Evolutionary conservation across 2,329 filamentous ascomycete species (phyloP).

Genomic region (Botrytis tulipae): DNA sequence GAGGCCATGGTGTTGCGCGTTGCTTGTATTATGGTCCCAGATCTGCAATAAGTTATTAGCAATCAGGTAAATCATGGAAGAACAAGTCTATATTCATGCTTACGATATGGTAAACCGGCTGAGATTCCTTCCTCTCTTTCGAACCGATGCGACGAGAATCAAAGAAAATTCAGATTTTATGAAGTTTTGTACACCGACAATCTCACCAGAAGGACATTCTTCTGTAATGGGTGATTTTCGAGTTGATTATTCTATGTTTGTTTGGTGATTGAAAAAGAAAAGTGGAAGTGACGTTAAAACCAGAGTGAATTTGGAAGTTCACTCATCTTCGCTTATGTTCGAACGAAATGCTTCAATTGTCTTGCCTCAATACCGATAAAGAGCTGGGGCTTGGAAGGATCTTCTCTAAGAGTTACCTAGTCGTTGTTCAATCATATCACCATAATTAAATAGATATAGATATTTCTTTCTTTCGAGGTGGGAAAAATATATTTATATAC

Average conservation of each 20-base stretch:
- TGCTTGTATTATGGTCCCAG: neutral
- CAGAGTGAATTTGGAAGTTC: neutral
- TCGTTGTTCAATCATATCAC: neutral
- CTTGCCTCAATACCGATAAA: neutral
- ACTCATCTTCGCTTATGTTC: neutral
- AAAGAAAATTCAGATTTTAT: too few relatives aligned
- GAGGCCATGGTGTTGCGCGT: neutral
- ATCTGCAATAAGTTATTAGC: neutral
- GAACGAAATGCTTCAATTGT: neutral
- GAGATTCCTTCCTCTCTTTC: neutral
- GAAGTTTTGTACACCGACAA: too few relatives aligned
- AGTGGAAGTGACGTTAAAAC: neutral
- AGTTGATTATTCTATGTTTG: neutral
- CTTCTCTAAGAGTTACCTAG: too few relatives aligned
- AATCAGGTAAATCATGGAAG: accelerated
- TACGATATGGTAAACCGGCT: neutral
- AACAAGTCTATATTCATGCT: neutral
- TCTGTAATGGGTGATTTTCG: neutral
- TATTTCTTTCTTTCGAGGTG: neutral
- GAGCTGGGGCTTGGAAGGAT: neutral
- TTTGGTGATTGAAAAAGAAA: neutral
- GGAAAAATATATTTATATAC: neutral
- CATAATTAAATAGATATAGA: neutral
- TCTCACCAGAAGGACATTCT: neutral
- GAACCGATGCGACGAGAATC: neutral